These are phyloP conservation scores for Tetracladium marchalianum DNA, from an alignment of 495 filamentous ascomycete genomes.

Conservation along the genomic window DNA sequence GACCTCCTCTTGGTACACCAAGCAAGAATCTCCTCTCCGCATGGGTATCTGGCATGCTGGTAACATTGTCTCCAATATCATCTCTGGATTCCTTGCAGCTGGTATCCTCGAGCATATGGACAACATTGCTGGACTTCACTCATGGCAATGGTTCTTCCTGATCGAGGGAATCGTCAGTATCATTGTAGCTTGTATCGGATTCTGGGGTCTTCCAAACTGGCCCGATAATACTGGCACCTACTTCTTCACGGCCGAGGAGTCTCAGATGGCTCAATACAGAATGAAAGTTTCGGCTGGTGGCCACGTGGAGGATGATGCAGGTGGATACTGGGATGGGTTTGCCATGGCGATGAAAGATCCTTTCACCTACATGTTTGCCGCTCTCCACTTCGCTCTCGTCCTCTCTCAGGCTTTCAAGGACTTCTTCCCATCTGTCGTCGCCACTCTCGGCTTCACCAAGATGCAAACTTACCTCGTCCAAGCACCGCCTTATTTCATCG, in stretches of 20 bases:
- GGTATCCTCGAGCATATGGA: constrained; percentile 31
- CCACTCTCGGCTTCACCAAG: constrained; percentile 31
- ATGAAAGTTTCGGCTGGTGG: constrained; percentile 33
- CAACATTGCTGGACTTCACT: constrained; percentile 29
- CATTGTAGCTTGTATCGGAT: constrained; percentile 33
- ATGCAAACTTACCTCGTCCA: constrained; percentile 39
- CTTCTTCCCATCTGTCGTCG: constrained; percentile 41
- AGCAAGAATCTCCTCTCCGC: constrained; percentile 44
- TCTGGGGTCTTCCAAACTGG: constrained; percentile 41
- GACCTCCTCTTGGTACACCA: constrained; percentile 52
- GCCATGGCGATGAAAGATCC: constrained; percentile 36
- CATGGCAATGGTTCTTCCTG: constrained; percentile 50
- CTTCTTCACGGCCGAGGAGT: constrained; percentile 41
- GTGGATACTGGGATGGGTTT: constrained; percentile 31
- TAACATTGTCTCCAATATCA: constrained; percentile 37
- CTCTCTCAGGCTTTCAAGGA: constrained; percentile 13
- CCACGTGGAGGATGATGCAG: constrained; percentile 30
- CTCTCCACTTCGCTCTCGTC: constrained; percentile 6
- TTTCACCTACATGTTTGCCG: constrained; percentile 36
- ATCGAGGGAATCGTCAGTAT: constrained; percentile 45
- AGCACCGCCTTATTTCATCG: constrained; percentile 36
- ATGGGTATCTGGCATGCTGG: constrained; percentile 28
- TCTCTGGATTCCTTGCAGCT: constrained; percentile 39
- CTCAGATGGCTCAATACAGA: constrained; percentile 39
- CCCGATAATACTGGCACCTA: constrained; percentile 27